Evolutionary conservation across 495 filamentous ascomycete genomes (phyloP), one percentile per base, ranked within the genome.

Genomic region (Xylaria grammica): DNA sequence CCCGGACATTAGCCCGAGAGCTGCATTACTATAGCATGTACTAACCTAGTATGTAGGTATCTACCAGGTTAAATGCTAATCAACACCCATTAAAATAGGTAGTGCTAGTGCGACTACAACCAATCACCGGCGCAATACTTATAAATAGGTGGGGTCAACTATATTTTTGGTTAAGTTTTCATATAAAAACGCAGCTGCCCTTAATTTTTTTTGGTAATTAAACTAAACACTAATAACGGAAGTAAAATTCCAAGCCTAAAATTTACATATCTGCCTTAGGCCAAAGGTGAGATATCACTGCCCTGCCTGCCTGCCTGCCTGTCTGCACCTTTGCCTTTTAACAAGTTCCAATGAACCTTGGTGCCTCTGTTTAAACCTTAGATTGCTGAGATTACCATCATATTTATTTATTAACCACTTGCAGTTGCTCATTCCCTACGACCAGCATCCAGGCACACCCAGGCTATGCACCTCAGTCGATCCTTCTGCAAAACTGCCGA

Each of bases 181-280:
- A 36, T 36, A 11, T 19, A 59, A 59, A 59, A 48, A 19, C 36
- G 19, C 15, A 22, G 40, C n/a, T 34, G 17, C 40, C 29, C 44
- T 7, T 26, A 13, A 32, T 24, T 59, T 59, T 58, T n/a, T 56
- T 36, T 36, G 6, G 10, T 40, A 56, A 56, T 56, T 34, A 54
- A n/a, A n/a, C n/a, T 36, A 36, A 54, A 40, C 32, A 19, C 53
- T 56, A 56, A 56, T 42, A 56, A 27, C 53, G 40, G 22, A 42
- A 40, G 26, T n/a, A 20, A 56, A 36, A 55, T n/a, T 17, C 52
- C 13, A 26, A 54, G 30, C 53, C 40, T 40, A 56, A 38, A 42
- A 56, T 42, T 27, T 29, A 27, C 34, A 5, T 36, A 36, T 11
- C 11, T 36, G 11, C 34, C 5, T 36, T 36, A n/a, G n/a, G n/a